phyloP scores from a whole-genome alignment of 2,329 filamentous ascomycete species.

The Incumbomyces delicatus region DNA sequence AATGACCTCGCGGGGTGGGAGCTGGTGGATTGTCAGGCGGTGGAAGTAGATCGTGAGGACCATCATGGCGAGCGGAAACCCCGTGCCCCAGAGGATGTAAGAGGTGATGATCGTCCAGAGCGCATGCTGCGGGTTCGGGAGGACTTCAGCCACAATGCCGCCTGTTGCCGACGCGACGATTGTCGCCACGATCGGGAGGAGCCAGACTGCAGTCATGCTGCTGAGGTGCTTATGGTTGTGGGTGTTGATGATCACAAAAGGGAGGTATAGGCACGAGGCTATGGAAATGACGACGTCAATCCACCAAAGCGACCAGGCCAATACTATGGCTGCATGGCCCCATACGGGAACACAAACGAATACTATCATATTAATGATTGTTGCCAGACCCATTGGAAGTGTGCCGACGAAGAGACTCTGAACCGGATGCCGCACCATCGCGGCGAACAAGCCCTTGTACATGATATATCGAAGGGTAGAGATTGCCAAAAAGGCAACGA shows the following conservation, averaged over 20 bases:
- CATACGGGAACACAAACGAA: slow-evolving; percentile 49
- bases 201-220: slow-evolving; percentile 55
- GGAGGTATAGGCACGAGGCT: slow-evolving; percentile 41
- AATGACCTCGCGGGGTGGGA: slow-evolving; percentile 59
- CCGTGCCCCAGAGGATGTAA: slow-evolving; percentile 59
- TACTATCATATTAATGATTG: slow-evolving; percentile 56
- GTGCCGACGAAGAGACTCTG: slow-evolving; percentile 60
- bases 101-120: slow-evolving; percentile 53
- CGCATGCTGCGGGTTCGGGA: slow-evolving; percentile 43
- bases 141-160: slow-evolving; percentile 50
- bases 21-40: slow-evolving; percentile 54
- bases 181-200: slow-evolving; percentile 60
- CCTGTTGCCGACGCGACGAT: slow-evolving; percentile 58
- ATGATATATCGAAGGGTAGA: slow-evolving; percentile 51
- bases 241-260: slow-evolving; percentile 30
- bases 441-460: slow-evolving; percentile 54
- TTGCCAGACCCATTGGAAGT: slow-evolving; percentile 58
- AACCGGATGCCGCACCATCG: slow-evolving; percentile 55
- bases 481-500: slow-evolving; percentile 36
- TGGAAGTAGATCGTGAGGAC: slow-evolving; percentile 61
- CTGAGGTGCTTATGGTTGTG: slow-evolving; percentile 33
- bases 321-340: slow-evolving; percentile 45
- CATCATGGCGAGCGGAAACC: slow-evolving; percentile 46
- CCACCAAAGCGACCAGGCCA: slow-evolving; percentile 51
- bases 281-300: slow-evolving; percentile 45